These are phyloP conservation scores for Aristolochia contorta DNA, from an alignment of 164 flowering plant species.

Conservation along the genomic window DNA sequence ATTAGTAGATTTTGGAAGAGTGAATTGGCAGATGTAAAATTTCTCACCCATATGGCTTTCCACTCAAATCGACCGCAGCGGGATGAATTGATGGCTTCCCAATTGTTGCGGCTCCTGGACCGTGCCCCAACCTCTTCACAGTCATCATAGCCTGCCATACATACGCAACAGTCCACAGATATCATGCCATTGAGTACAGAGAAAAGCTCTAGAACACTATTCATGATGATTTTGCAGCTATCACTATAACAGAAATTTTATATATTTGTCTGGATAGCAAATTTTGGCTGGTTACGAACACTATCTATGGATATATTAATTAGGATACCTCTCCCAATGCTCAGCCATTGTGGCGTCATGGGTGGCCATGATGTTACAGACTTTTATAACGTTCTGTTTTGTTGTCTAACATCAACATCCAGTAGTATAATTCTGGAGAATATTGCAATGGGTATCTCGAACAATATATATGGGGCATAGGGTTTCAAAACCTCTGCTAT, in stretches of 20 bases:
- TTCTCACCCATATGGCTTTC: conserved; percentile 16
- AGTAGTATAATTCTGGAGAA: no score
- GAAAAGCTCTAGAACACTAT: neutral
- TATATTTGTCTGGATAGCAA: no score
- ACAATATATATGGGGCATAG: no score
- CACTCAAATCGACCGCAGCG: conserved; percentile 16
- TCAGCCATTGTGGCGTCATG: no score
- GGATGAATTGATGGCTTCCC: conserved; percentile 19
- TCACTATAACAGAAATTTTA: neutral
- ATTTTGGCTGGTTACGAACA: no score
- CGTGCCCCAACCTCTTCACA: conserved; percentile 11
- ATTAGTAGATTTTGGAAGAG: neutral
- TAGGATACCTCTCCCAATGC: no score
- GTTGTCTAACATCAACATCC: no score
- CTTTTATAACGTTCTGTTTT: no score
- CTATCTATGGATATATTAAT: no score
- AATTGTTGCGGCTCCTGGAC: conserved; percentile 9
- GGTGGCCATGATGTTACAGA: no score
- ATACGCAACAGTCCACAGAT: neutral
- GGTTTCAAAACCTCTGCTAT: no score
- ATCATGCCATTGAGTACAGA: neutral
- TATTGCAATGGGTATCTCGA: no score
- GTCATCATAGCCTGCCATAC: conserved; percentile 15
- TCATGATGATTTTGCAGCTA: neutral
- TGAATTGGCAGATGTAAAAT: neutral